Base-by-base conservation (phyloP, 768 basidiomycete species). In the Tylopilus cervinicoccineus region DNA sequence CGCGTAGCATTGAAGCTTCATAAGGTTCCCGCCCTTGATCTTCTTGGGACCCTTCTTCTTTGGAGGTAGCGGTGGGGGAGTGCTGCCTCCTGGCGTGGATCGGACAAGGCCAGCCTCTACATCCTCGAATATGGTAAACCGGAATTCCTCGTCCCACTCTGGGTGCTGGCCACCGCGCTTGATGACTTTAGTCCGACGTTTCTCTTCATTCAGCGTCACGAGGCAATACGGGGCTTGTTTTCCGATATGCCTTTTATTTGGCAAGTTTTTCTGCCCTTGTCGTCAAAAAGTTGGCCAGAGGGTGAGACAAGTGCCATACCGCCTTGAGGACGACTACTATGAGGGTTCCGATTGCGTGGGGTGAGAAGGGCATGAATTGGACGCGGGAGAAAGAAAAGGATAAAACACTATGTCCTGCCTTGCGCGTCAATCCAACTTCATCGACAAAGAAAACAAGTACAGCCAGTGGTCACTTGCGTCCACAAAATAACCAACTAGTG, bases 151-250 rank as follows among this genome's bases (percentile, higher is more conserved):
- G 64, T 99, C 96, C 94, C 96, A 99, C 70, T 93, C 93, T 6
- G 96, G 96, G 67, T 96, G 93, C 66, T 99, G 96, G 16, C 96
- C 96, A 42, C 96, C 96, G 26, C 92, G 86, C 65, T 90, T 94
- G 66, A 97, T 86, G n/a, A 92, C 83, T 66, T 87, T 91, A 5
- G 95, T 98, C 43, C 89, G 78, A 50, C 84, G 81, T 61, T 84
- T 93, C 67, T 93, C 86, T 42, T 83, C 83, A 62, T 90, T 86
- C 44, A 93, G 72, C 4, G 76, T 73, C 22, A 95, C 78, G 20
- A 83, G 71, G 57, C 93, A 96, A 68, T 95, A 99, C 0, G 96
- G 96, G 66, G 97, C 93, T 68, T 98, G 96, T 71, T 99, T 99
- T 56, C 90, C 90, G 39, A 93, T 94, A 66, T 92, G 86, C 57